Evolutionary conservation across 2,329 filamentous ascomycete genomes (phyloP), one percentile per base, ranked within the genome.

Genomic region (Huntiella omanensis): DNA sequence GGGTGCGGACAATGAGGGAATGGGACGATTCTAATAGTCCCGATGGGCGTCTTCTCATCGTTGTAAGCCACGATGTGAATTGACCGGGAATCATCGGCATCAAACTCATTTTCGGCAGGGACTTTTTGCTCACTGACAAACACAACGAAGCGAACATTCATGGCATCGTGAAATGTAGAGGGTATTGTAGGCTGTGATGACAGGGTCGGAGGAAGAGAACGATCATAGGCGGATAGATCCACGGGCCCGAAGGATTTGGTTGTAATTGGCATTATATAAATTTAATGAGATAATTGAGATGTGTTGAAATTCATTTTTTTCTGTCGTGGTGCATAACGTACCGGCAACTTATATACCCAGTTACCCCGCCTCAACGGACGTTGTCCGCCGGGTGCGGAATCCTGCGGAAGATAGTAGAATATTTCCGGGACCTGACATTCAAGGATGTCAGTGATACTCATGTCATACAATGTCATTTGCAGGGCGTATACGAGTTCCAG

Each of bases 1-100:
- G 76, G 75, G 60, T 88, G 75, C 32, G 75, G 66, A 7, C 65
- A 64, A 55, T 92, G 82, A 1, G 83, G 84, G 44, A 85, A 85
- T 0, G 86, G 86, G 0, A 93, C 81, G 8, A 92, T 66, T 16
- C 87, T 76, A 49, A 93, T 71, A 1, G 81, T 84, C 5, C 80
- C 85, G 45, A 88, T 3, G 41, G 85, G 73, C 17, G 60, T 63
- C 52, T 58, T 59, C 28, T 42, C 11, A 8, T 10, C 15, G 4
- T 17, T 70, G 60, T 93, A 94, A n/a, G 79, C 67, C 28, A 94
- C 79, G 82, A 84, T 94, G 61, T 95, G 86, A 63, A 79, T 88
- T 53, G 76, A 79, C 33, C 83, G 73, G 1, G 70, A 53, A 59
- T 96, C 88, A 58, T 95, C 85, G 1, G 69, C 64, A 64, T 95